Conservation (phyloP, 352 stramenopile genomes). For the Phytopythium sindhum region DNA sequence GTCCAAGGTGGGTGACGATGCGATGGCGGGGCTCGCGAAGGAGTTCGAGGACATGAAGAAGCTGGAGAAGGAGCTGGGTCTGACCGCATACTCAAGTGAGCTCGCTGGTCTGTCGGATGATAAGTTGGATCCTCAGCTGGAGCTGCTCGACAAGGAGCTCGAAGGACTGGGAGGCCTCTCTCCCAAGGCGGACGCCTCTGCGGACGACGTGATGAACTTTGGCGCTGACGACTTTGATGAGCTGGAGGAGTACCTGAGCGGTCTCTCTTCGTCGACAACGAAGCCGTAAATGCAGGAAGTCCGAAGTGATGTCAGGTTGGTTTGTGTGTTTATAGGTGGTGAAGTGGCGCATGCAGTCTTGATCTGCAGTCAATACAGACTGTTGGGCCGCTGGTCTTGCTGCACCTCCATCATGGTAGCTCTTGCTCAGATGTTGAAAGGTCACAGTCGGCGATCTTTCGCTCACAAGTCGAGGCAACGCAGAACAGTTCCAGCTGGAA, state of each 20-base stretch:
- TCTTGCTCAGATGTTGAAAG: not conserved
- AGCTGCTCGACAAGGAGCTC: slow-evolving; percentile 72
- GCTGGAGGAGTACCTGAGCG: slow-evolving; percentile 85
- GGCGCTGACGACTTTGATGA: slow-evolving; percentile 86
- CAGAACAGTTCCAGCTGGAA: not conserved
- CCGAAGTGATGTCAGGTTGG: not conserved
- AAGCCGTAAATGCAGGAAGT: slow-evolving; percentile 18
- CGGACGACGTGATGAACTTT: slow-evolving; percentile 82
- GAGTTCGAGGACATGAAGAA: slow-evolving; percentile 84
- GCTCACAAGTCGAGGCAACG: not conserved
- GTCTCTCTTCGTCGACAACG: slow-evolving; percentile 47
- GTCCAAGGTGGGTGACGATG: slow-evolving; percentile 21
- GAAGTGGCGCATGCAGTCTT: not conserved
- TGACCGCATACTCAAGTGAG: slow-evolving; percentile 56
- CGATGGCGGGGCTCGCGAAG: slow-evolving; percentile 44
- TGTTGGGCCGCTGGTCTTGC: not conserved
- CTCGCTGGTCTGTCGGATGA: slow-evolving; percentile 36
- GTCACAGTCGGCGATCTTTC: slow-evolving; percentile 6
- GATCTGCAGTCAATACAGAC: not conserved
- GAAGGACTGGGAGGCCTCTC: slow-evolving; percentile 58
- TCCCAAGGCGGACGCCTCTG: slow-evolving; percentile 33
- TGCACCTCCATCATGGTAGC: not conserved
- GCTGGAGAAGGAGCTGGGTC: slow-evolving; percentile 77
- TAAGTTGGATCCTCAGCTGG: slow-evolving; percentile 59
- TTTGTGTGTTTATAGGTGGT: not conserved